phyloP scores from a whole-genome alignment of 345 rosid species.

The Brassica carinata region DNA sequence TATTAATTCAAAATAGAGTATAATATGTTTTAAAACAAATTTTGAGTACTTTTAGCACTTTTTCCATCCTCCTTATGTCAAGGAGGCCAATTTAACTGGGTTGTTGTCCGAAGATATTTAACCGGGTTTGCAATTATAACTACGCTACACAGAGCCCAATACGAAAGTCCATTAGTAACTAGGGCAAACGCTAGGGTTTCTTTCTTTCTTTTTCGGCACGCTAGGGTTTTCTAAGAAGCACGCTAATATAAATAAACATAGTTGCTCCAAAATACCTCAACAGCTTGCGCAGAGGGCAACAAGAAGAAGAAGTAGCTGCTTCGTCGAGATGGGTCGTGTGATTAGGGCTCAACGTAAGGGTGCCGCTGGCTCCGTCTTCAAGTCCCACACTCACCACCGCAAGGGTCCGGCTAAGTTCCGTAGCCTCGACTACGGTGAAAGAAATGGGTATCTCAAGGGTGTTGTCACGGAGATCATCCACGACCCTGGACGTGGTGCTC shows the following conservation, averaged over 20 bases:
- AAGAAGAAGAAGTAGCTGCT: not conserved
- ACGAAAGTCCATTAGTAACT: not conserved
- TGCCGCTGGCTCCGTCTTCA: slow-evolving; percentile 74
- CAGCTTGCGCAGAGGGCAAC: no score
- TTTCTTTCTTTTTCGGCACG: no score
- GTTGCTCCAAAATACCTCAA: not conserved
- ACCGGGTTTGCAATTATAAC: not conserved
- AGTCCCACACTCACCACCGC: slow-evolving; percentile 69
- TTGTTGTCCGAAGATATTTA: not conserved
- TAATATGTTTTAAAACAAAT: no score
- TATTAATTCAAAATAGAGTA: not conserved
- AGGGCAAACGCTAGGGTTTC: not conserved
- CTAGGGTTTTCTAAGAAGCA: not conserved
- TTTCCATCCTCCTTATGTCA: no score
- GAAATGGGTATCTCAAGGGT: slow-evolving; percentile 51
- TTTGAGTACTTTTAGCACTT: no score
- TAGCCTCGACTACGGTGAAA: slow-evolving; percentile 61
- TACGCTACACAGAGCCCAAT: not conserved
- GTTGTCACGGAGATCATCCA: slow-evolving; percentile 36
- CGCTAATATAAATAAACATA: not conserved
- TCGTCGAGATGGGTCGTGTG: slow-evolving; percentile 54
- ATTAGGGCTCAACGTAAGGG: slow-evolving; percentile 72
- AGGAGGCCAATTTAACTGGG: not conserved
- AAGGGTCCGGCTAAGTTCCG: slow-evolving; percentile 75
- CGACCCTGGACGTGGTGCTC: slow-evolving; percentile 40